phyloP scores from a whole-genome alignment of 352 stramenopile genomes.

The Phytophthora meadii region DNA sequence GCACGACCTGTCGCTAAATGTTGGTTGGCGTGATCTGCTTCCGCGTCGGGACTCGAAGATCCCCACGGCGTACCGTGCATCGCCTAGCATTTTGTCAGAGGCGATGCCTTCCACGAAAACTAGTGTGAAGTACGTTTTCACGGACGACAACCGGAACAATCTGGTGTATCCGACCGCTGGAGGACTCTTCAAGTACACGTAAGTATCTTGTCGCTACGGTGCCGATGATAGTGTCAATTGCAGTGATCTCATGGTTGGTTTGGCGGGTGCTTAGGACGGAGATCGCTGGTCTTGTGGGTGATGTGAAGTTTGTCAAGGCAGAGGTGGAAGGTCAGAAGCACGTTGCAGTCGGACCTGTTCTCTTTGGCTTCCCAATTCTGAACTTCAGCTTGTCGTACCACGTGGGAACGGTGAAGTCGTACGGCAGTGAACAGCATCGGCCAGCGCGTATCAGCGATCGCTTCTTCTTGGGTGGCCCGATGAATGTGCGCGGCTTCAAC shows the following conservation, averaged over 20 bases:
- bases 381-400: slow-evolving; percentile 87
- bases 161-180: slow-evolving; percentile 85
- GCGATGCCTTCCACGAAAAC: slow-evolving; percentile 92
- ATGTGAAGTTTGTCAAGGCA: slow-evolving; percentile 91
- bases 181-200: slow-evolving; percentile 91
- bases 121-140: slow-evolving; percentile 94
- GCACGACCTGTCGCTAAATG: slow-evolving; percentile 86
- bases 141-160: slow-evolving; percentile 89
- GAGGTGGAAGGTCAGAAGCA: slow-evolving; percentile 89
- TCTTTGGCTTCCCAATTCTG: slow-evolving; percentile 77
- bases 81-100: slow-evolving; percentile 90
- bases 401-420: slow-evolving; percentile 82
- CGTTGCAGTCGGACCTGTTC: slow-evolving; percentile 60
- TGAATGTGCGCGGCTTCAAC: slow-evolving; percentile 92
- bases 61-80: slow-evolving; percentile 89
- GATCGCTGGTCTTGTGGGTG: slow-evolving; percentile 84
- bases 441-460: slow-evolving; percentile 91
- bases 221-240: background rate
- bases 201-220: slow-evolving; percentile 26
- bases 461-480: slow-evolving; percentile 91
- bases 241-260: slow-evolving; percentile 2
- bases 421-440: slow-evolving; percentile 71
- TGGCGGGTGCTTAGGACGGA: slow-evolving; percentile 67
- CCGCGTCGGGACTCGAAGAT: slow-evolving; percentile 85
- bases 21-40: slow-evolving; percentile 89